These are phyloP conservation scores for Rubroboletus pulcherrimus DNA, from an alignment of 768 basidiomycete species.

Conservation along the genomic window DNA sequence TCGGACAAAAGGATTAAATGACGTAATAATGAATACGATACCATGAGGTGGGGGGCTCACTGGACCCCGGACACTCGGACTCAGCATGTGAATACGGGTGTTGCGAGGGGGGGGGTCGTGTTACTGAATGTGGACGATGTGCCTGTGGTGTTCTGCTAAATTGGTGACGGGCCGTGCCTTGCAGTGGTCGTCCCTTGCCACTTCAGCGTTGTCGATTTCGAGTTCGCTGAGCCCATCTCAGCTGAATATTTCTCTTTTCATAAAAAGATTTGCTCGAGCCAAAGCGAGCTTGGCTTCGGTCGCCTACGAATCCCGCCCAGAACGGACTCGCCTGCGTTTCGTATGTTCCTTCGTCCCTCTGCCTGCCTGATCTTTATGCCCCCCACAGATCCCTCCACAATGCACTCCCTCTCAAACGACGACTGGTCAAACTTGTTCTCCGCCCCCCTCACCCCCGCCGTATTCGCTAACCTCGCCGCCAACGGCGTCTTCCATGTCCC, in stretches of 20 bases:
- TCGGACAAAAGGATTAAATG: neutral
- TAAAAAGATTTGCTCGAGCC: slow-evolving; percentile 15
- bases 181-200: slow-evolving; percentile 11
- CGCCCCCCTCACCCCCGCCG: slow-evolving; percentile 55
- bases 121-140: neutral
- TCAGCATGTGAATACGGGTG: slow-evolving; percentile 27
- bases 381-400: neutral
- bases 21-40: neutral
- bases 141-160: slow-evolving; percentile 14
- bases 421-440: slow-evolving; percentile 61
- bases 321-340: neutral
- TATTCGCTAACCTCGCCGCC: slow-evolving; percentile 60
- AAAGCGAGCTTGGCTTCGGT: slow-evolving; percentile 1
- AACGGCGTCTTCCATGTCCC: slow-evolving; percentile 51
- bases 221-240: neutral
- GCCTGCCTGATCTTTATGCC: neutral
- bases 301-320: slow-evolving; percentile 1
- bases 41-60: slow-evolving; percentile 19
- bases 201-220: slow-evolving; percentile 15
- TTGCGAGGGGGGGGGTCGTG: slow-evolving; percentile 15
- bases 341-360: neutral
- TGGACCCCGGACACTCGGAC: slow-evolving; percentile 11
- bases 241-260: slow-evolving; percentile 2
- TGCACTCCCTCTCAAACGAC: slow-evolving; percentile 25
- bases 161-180: slow-evolving; percentile 8